Percentiles rank a stretch among this genome's conserved stretches.
phyloP scores from a whole-genome alignment of 2,329 filamentous ascomycete species.

The Penicillium nordicum region DNA sequence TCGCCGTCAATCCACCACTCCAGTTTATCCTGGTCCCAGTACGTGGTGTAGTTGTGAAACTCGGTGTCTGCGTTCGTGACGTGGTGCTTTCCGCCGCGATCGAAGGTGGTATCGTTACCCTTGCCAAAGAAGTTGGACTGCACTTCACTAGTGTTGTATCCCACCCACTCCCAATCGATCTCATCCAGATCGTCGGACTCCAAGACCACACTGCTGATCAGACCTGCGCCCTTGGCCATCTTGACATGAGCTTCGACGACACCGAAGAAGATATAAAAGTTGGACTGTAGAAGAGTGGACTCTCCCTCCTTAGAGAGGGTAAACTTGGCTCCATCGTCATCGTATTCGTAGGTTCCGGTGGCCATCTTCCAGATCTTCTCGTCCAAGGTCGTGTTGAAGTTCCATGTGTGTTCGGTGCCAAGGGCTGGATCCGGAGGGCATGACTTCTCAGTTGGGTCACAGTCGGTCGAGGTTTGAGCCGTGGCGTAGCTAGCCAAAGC shows the following conservation, averaged over 20 bases:
- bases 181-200: conserved; percentile 82
- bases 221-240: conserved; percentile 68
- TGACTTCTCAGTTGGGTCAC: conserved; percentile 69
- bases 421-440: conserved; percentile 72
- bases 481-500: conserved; percentile 28
- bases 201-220: conserved; percentile 78
- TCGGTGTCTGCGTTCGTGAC: conserved; percentile 55
- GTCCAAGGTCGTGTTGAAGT: conserved; percentile 62
- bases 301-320: conserved; percentile 67
- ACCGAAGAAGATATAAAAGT: conserved; percentile 85
- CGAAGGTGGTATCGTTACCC: conserved; percentile 71
- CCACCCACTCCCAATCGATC: conserved; percentile 65
- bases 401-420: conserved; percentile 57
- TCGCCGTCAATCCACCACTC: conserved; percentile 64
- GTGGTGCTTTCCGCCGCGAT: conserved; percentile 75
- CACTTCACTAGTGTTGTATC: conserved; percentile 37
- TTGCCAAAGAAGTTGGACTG: conserved; percentile 98
- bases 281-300: conserved; percentile 72
- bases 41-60: conserved; percentile 53
- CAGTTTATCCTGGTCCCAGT: conserved; percentile 64
- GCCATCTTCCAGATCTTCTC: conserved; percentile 64
- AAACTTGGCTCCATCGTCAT: conserved; percentile 64
- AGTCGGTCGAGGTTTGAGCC: conserved; percentile 74
- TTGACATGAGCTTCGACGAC: conserved; percentile 74
- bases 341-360: conserved; percentile 63